phyloP scores from a whole-genome alignment of 2,329 filamentous ascomycete genomes.

The Pestalotiopsis sp. region DNA sequence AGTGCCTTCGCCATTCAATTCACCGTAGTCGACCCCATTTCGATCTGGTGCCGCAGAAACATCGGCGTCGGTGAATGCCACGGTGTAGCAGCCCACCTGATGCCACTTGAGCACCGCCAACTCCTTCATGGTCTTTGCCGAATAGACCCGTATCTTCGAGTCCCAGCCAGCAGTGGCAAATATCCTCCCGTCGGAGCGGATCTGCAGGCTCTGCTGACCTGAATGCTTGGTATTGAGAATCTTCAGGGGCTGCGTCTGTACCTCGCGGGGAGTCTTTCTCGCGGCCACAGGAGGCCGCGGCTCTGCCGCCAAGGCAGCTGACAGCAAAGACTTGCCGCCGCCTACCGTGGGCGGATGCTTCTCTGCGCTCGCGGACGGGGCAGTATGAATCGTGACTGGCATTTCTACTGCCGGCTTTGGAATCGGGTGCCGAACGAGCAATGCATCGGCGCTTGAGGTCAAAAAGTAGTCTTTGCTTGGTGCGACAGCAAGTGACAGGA shows the following conservation, averaged over 20 bases:
- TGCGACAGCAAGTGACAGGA: slow-evolving; percentile 72
- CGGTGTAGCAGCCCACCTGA: slow-evolving; percentile 80
- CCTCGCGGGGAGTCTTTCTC: slow-evolving; percentile 13
- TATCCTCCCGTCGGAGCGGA: slow-evolving; percentile 80
- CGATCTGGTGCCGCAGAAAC: not conserved
- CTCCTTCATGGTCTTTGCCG: slow-evolving; percentile 78
- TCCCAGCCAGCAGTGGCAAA: slow-evolving; percentile 96
- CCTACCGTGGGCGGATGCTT: not conserved
- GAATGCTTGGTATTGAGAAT: slow-evolving; percentile 79
- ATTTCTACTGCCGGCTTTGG: slow-evolving; percentile 29
- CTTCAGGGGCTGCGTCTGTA: slow-evolving; percentile 56
- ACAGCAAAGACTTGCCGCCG: slow-evolving; percentile 29
- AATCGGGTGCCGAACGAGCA: slow-evolving; percentile 76
- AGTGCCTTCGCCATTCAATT: slow-evolving; percentile 19
- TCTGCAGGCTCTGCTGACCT: slow-evolving; percentile 79
- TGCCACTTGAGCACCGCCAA: slow-evolving; percentile 95
- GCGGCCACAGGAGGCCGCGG: slow-evolving; percentile 19
- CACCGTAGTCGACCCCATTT: not conserved
- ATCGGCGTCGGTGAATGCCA: slow-evolving; percentile 66
- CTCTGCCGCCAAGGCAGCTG: slow-evolving; percentile 27
- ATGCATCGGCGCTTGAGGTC: slow-evolving; percentile 81
- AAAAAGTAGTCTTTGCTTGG: slow-evolving; percentile 62
- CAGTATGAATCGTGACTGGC: not conserved
- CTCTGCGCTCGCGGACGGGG: not conserved
- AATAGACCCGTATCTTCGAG: slow-evolving; percentile 78